Evolutionary conservation across 768 basidiomycete species (phyloP).

Genomic region (Leucosporidium yakuticum): DNA sequence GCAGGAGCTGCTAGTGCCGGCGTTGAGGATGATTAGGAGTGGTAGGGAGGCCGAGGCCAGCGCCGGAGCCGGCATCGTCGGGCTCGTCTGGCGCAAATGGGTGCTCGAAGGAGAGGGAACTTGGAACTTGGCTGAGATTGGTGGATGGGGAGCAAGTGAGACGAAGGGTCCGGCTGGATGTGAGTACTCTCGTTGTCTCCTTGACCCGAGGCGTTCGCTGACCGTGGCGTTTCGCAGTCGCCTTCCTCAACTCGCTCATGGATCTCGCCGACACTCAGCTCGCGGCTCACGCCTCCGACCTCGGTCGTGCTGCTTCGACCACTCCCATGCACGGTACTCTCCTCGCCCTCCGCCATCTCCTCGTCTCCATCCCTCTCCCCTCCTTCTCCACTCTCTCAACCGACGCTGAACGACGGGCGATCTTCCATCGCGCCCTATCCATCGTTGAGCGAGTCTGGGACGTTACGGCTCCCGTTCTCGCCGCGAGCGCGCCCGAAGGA

Average conservation of each 20-base stretch:
- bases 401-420: slow-evolving; percentile 5
- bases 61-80: slow-evolving; percentile 28
- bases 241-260: slow-evolving; percentile 26
- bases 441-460: slow-evolving; percentile 30
- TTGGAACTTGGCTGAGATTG: slow-evolving; percentile 20
- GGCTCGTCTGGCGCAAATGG: slow-evolving; percentile 32
- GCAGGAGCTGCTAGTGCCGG: slow-evolving; percentile 24
- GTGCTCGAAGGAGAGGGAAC: slow-evolving; percentile 15
- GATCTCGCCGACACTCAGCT: slow-evolving; percentile 27
- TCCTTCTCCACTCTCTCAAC: slow-evolving; percentile 13
- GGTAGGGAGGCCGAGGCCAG: slow-evolving; percentile 31
- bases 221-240: neutral
- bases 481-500: slow-evolving; percentile 21
- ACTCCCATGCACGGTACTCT: slow-evolving; percentile 32
- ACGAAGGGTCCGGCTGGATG: neutral
- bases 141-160: slow-evolving; percentile 15
- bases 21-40: slow-evolving; percentile 31
- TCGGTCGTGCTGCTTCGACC: slow-evolving; percentile 14
- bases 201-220: neutral
- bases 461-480: slow-evolving; percentile 21
- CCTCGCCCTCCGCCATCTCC: slow-evolving; percentile 32
- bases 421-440: slow-evolving; percentile 25
- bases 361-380: slow-evolving; percentile 23
- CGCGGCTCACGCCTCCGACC: slow-evolving; percentile 18
- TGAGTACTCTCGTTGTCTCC: neutral